phyloP scores from a whole-genome alignment of 345 rosid genomes.

The Sonneratia alba region DNA sequence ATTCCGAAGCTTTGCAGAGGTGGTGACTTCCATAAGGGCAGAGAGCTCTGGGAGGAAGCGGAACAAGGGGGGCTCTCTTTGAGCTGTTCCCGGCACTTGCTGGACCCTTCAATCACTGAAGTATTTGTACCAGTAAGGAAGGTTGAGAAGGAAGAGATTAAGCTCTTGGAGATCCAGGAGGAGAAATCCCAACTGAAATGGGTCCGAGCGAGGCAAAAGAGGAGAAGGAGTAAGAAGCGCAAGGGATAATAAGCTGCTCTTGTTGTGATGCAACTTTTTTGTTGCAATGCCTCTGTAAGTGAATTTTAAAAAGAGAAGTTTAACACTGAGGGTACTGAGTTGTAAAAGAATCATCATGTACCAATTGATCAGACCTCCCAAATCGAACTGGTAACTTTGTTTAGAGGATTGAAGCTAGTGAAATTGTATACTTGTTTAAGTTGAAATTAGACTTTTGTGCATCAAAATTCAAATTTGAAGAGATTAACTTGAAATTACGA shows the following conservation, averaged over 20 bases:
- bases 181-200: conserved; percentile 17
- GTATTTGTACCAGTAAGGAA: conserved; percentile 50
- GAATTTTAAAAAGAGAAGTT: not conserved
- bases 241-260: not conserved
- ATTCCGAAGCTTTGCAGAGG: conserved; percentile 70
- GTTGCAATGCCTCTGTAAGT: not conserved
- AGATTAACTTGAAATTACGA: no score
- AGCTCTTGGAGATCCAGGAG: conserved; percentile 20
- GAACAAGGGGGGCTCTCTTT: conserved; percentile 27
- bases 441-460: no score
- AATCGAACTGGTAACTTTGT: no score
- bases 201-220: conserved; percentile 11
- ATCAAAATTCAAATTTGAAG: no score
- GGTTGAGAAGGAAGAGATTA: conserved; percentile 32
- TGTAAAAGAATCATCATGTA: no score
- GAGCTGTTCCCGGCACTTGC: conserved; percentile 34
- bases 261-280: not conserved
- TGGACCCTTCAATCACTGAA: conserved; percentile 50
- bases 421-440: no score
- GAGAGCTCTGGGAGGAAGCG: conserved; percentile 75
- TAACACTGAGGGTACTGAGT: no score
- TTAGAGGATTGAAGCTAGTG: no score
- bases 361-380: no score
- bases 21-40: conserved; percentile 65
- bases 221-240: conserved; percentile 16